These are phyloP conservation scores for Gossypium gossypioides DNA, from an alignment of 441 rosid genomes.

Conservation along the genomic window DNA sequence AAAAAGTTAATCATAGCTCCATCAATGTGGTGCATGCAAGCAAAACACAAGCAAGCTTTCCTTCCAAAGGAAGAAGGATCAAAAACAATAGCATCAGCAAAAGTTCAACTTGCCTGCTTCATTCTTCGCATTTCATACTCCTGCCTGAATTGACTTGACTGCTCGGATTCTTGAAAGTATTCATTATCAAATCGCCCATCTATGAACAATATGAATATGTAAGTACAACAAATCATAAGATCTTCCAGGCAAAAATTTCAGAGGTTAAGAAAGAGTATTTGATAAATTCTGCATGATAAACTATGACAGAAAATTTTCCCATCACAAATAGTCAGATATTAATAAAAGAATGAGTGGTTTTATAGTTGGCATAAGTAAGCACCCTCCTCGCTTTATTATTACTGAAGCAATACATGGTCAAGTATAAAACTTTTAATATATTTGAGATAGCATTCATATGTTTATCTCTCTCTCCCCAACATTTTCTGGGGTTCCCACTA, in stretches of 20 bases:
- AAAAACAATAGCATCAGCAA: conserved; percentile 9
- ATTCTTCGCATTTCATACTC: conserved; percentile 85
- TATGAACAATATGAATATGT: conserved; percentile 10
- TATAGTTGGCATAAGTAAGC: not conserved
- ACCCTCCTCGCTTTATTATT: not conserved
- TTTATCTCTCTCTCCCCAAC: not conserved
- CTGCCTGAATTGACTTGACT: conserved; percentile 67
- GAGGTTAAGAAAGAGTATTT: not conserved
- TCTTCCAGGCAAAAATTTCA: not conserved
- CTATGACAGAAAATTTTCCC: not conserved
- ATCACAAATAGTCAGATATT: not conserved
- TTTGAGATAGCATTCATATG: not conserved
- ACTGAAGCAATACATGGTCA: not conserved
- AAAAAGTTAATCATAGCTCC: not conserved
- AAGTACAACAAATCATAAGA: not conserved
- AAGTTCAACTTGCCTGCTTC: conserved; percentile 52
- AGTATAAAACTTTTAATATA: not conserved
- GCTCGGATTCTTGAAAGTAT: conserved; percentile 69
- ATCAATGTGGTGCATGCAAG: not conserved
- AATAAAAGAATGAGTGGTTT: not conserved
- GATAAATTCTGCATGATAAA: not conserved
- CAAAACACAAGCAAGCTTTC: not conserved
- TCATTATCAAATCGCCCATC: conserved; percentile 75
- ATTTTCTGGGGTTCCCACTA: not conserved
- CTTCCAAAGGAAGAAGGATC: not conserved